A percentile compares a stretch with the other conserved stretches of the same genome.
Conservation (phyloP, 2,329 filamentous ascomycete species). For the Drechslerella stenobrocha region DNA sequence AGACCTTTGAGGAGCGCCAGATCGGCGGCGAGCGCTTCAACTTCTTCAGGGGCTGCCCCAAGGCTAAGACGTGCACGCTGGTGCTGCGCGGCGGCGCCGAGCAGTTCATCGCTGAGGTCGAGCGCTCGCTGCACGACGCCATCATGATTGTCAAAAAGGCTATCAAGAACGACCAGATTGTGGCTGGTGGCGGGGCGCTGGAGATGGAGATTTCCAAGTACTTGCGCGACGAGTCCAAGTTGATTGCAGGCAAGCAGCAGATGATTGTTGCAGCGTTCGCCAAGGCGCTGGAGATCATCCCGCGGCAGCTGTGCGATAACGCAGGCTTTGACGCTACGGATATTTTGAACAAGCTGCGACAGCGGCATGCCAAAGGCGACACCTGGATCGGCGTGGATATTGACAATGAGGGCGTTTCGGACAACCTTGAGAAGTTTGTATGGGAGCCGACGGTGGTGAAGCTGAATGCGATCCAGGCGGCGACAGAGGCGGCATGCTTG, state of each 20-base stretch:
- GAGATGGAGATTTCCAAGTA: conserved; percentile 98
- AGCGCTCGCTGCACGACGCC: conserved; percentile 95
- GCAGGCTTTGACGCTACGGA: conserved; percentile 98
- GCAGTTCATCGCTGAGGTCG: conserved; percentile 98
- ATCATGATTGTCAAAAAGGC: conserved; percentile 99
- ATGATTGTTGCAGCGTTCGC: conserved; percentile 97
- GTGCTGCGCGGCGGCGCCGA: conserved; percentile 94
- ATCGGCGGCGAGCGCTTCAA: conserved; percentile 98
- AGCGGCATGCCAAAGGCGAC: conserved; percentile 91
- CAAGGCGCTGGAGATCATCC: conserved; percentile 94
- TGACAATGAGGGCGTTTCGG: conserved; percentile 81
- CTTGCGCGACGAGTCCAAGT: conserved; percentile 86
- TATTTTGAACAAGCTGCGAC: conserved; percentile 91
- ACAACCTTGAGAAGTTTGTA: conserved; percentile 94
- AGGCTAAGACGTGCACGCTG: conserved; percentile 94
- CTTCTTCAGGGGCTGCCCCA: conserved; percentile 94
- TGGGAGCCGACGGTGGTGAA: conserved; percentile 98
- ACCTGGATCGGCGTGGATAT: conserved; percentile 98
- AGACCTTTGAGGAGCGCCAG: conserved; percentile 88
- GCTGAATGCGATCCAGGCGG: conserved; percentile 94
- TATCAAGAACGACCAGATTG: conserved; percentile 90
- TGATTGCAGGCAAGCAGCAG: conserved; percentile 93
- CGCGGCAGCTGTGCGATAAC: conserved; percentile 96
- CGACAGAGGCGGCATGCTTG: conserved; percentile 90
- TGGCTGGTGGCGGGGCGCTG: conserved; percentile 87